Evolutionary conservation across 371 early-diverging fungal species (phyloP).

Genomic region (Mucor circinelloides): DNA sequence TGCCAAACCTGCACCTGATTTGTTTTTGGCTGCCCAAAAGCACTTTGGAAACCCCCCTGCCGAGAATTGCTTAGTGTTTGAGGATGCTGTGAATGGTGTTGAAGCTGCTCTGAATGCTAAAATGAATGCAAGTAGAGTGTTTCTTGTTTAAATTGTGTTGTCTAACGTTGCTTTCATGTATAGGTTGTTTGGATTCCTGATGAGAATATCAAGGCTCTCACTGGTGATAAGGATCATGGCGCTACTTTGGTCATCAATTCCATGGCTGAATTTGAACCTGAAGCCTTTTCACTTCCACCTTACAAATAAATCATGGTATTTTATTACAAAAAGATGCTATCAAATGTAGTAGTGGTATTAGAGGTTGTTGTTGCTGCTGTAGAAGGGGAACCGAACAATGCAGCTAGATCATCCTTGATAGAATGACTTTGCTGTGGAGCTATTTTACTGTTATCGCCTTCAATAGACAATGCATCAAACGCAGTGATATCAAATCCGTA

Average conservation of each 20-base stretch:
- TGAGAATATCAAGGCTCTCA: conserved; percentile 49
- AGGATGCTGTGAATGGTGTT: conserved; percentile 87
- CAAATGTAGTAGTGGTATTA: neutral
- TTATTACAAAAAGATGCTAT: conserved; percentile 15
- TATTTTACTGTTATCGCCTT: neutral
- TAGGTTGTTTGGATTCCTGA: conserved; percentile 86
- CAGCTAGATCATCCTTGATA: conserved; percentile 16
- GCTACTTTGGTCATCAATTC: conserved; percentile 60
- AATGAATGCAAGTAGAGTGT: conserved; percentile 65
- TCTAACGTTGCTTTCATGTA: neutral
- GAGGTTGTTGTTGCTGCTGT: neutral
- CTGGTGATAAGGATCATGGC: conserved; percentile 35
- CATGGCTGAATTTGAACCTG: conserved; percentile 74
- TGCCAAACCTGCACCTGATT: conserved; percentile 92
- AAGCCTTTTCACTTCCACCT: conserved; percentile 18
- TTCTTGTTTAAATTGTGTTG: neutral
- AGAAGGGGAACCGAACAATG: conserved; percentile 1
- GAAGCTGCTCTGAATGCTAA: conserved; percentile 81
- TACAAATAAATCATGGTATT: conserved; percentile 1
- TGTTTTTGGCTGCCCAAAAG: conserved; percentile 77
- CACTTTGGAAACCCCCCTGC: conserved; percentile 53
- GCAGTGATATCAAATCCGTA: conserved; percentile 19
- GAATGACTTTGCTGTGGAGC: neutral
- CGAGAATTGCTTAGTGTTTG: conserved; percentile 87
- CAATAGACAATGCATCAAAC: conserved; percentile 9